Base-by-base conservation (phyloP, 495 filamentous ascomycete genomes). In the Letharia lupina region DNA sequence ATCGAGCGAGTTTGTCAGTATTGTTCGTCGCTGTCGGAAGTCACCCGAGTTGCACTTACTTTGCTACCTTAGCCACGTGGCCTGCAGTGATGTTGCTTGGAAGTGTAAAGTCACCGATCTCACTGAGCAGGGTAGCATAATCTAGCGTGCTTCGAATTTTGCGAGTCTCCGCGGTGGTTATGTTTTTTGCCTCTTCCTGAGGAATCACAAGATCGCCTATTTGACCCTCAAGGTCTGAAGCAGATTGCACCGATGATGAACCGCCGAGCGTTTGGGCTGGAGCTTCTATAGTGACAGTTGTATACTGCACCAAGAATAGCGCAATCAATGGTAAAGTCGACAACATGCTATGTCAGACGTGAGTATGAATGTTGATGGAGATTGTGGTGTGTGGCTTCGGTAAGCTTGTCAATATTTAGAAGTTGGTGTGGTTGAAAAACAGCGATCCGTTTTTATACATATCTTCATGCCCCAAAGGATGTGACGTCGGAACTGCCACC, bases 41-140 rank as follows among this genome's bases (percentile, higher is more conserved):
- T 13, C 0, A 37, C 20, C 28, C 4, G 16, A 0, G 59, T 9
- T 61, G 59, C 2, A 44, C 59, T 61, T 31, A 61, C 59, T 61
- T 61, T 41, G 42, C 59, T 6, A 6, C 59, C n/a, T 44, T 44
- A 7, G 42, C 59, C 5, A 61, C 59, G 16, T 44, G 59, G 16
- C 59, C 59, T 8, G 37, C 59, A 42, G 59, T 61, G 1, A 61
- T 28, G 15, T 60, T 60, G 58, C 40, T 42, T 44, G 59, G 59
- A 20, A 61, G 59, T 61, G 0, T 44, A 40, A 61, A 61, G 11
- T 61, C 59, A n/a, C 59, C 59, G 15, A 61, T 61, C 11, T 61
- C 59, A 20, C 10, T 37, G 39, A 61, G 40, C 33, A 57, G n/a
- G 28, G 54, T 20, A 9, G 20, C 33, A 57, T 57, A 57, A n/a